Evolutionary conservation across 75 land plant species (phyloP), one percentile per base, ranked within the genome.

Genomic region (Selaginella tamariscina): DNA sequence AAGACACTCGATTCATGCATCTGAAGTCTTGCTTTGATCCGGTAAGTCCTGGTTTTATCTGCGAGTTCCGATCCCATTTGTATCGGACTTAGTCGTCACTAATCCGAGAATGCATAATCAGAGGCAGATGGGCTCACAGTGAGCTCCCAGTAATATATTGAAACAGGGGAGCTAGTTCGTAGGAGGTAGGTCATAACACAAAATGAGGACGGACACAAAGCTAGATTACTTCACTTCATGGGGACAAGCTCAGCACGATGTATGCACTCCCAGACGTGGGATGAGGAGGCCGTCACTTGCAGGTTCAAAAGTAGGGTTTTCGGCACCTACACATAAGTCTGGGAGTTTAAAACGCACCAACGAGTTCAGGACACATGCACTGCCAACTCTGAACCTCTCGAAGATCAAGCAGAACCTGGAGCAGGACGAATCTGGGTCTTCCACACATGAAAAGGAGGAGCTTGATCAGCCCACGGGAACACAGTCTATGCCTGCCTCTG

Each of bases 371-470:
- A 5, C 49, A 15, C 49, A 39, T 5, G 49, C 49, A 5, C 28
- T 76, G 8, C 78, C 78, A 23, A 49, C 32, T 1, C 78, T 76
- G 55, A 76, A 76, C 28, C 63, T 76, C 2, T 65, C 75, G 8
- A 76, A 76, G 29, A 68, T 76, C 22, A 66, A 69, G 5, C 69
- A 57, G 20, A 71, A 76, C 29, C 31, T 71, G 2, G 32, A 29
- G 9, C 71, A 76, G 27, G 69, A 32, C 29, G 32, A 66, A 54
- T 30, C 65, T 30, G 68, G 20, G 24, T 31, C 44, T 30, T 66
- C 30, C 33, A 31, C 39, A 30, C 68, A 30, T 32, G 32, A 66
- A 24, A 39, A 66, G 68, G 32, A 33, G 24, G 23, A 66, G 33
- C 24, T 23, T 30, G 13, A 24, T 31, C 24, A 66, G 68, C 68